Base-by-base conservation (phyloP, 306 rosid genomes). In the Coriaria nepalensis region DNA sequence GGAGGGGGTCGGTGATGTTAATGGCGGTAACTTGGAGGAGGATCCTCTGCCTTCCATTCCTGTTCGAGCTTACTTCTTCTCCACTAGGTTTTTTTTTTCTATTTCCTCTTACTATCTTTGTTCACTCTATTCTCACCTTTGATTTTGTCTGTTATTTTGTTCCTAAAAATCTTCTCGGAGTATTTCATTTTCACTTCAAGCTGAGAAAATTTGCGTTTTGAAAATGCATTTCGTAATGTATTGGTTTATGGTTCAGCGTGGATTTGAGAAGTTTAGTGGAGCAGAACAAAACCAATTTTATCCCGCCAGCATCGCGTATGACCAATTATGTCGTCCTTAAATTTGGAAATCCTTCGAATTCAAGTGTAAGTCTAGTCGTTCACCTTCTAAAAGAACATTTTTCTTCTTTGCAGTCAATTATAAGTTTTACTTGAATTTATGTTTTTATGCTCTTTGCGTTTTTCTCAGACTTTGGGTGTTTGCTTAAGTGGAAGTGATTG, bases 251-350 rank as follows among this genome's bases (percentile, higher is more conserved):
- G 40, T 74, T 71, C 13, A 90, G 98, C 68, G 96, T 92, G 76
- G 96, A 92, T 68, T 82, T 92, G 49, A 81, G 80, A 72, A 69
- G 81, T 69, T 75, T 92, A 68, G 88, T 82, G 79, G 98, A 85
- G 57, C 85, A 73, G 77, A 81, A 92, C 80, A 92, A 70, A 69
- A 69, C 46, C 36, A 82, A 85, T 71, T 79, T 92, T 52, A 87
- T 85, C 56, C 82, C 83, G 6, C 94, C 98, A 45, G 60, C 94
- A 0, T 85, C 98, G 10, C 64, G 98, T 0, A 90, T 81, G 95
- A 90, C 98, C 37, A 90, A 90, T 62, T 90, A 90, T 49, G 74
- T 90, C 10, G 75, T 90, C 61, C 78, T 90, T 50, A 85, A 68
- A 78, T 90, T 90, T 46, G 98, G 94, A 10, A 69, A 79, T 65